Evolutionary conservation across 257 asterid genomes (phyloP), one percentile per base, ranked within the genome.

Genomic region (Scutellaria minor): DNA sequence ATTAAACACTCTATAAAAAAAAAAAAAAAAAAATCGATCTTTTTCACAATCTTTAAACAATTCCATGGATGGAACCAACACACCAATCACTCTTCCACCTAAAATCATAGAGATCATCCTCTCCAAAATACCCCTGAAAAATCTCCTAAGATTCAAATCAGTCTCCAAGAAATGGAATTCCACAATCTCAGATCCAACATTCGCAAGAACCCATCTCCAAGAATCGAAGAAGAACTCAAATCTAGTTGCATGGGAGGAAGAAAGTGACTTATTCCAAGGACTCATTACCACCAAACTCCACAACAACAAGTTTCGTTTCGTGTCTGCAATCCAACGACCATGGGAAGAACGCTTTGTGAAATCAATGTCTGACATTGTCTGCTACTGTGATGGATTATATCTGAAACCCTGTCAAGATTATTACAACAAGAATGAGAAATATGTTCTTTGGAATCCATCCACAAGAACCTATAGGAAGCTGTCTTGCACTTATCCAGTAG

Each of bases 91-190:
- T 41, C 11, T 58, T 27, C 71, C 77, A 40, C 22, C 6, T 11
- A 44, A 63, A 7, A 40, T 72, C 44, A 40, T 40, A 18, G 55
- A 51, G 52, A 61, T 0, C 35, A 72, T 62, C 18, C 71, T 72
- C 12, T 20, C 27, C 3, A 41, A 46, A 13, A 5, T 62, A 15
- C 64, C 63, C 0, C 44, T 20, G 45, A 72, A 72, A 56, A 18
- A 37, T 39, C 63, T 72, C 15, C 1, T 3, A 14, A 27, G 56
- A 18, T 62, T 62, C 71, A 62, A 40, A 52, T 3, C 20, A 2
- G 56, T 62, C 6, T 72, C 64, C 5, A 72, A 52, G 15, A 9
- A 9, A 5, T 72, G 77, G 77, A 1, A 22, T 24, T 24, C 27
- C 27, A 24, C 27, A 24, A 24, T 24, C 27, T 24, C 27, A 1